Base-by-base conservation (phyloP, 257 asterid genomes). In the Galeopsis tetrahit region DNA sequence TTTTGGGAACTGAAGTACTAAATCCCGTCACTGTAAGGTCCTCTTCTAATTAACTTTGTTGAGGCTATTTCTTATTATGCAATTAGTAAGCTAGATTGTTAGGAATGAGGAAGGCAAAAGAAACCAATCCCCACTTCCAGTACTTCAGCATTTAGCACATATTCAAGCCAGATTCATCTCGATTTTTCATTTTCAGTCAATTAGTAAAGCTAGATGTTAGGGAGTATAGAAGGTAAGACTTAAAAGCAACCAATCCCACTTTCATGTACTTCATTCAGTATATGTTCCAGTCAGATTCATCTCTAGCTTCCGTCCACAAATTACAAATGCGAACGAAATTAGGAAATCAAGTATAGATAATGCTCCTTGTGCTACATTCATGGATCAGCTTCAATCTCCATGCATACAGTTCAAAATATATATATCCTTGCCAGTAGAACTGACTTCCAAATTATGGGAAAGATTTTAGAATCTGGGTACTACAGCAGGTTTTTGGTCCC, bases 401-500 rank as follows among this genome's bases (percentile, higher is more conserved):
- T 14, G 40, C 15, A 28, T 60, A 6, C 32, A 28, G 76, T 38
- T 13, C 33, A 6, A 43, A 71, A 17, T 36, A 46, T 10, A 60
- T 36, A 60, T 36, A 21, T 4, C 51, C 28, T 10, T 4, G 39
- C 63, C 10, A 66, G n/a, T 46, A 46, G 5, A 46, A 46, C 52
- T 46, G n/a, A 46, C 52, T 46, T 46, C 4, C 15, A 46, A 10
- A 46, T 46, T 46, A 10, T 2, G 15, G 52, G 5, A 46, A 46
- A 2, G n/a, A 14, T 46, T 46, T 31, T 57, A 65, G 63, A 71
- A 38, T 31, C 65, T 5, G 28, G 9, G 61, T 46, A 55, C 4
- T 21, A 67, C 46, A 66, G 43, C 46, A 13, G 43, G 43, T n/a
- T 70, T n/a, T 76, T 42, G 61, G 60, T 32, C 51, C 68, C 66